Evolutionary conservation across 306 rosid species (phyloP).

Genomic region (Acmispon strigosus): DNA sequence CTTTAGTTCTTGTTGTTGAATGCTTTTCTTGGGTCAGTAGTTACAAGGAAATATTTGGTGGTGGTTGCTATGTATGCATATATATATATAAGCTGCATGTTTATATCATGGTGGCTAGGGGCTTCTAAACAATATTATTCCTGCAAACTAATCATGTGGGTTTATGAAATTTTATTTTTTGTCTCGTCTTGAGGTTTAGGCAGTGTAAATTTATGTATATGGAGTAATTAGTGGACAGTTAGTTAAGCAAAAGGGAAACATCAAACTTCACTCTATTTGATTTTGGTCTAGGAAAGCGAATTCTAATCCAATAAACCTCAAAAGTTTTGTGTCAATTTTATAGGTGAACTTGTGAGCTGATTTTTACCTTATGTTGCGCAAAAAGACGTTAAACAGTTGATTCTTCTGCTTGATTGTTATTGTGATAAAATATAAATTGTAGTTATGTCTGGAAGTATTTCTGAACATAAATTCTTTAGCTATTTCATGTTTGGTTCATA

Average conservation of each 20-base stretch:
- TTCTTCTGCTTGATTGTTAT: not conserved
- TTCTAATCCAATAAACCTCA: constrained; percentile 2
- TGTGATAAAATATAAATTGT: not conserved
- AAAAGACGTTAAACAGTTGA: not conserved
- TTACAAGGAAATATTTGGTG: not conserved
- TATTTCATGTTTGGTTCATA: not conserved
- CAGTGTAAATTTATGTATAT: not conserved
- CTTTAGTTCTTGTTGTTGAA: no score
- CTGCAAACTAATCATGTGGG: not conserved
- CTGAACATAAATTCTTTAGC: not conserved
- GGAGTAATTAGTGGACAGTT: not conserved
- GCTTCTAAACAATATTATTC: not conserved
- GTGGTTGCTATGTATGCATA: not conserved
- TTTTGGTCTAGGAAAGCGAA: not conserved
- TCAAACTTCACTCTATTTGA: not conserved
- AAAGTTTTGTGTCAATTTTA: not conserved
- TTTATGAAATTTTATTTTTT: not conserved
- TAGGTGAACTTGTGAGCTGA: not conserved
- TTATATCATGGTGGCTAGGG: constrained; percentile 5
- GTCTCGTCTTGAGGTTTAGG: constrained; percentile 2
- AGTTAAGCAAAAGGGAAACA: not conserved
- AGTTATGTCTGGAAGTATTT: not conserved
- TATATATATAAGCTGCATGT: not conserved
- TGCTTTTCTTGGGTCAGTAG: not conserved
- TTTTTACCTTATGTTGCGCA: constrained; percentile 9